Percentiles rank a stretch among this genome's conserved stretches.
Conservation (phyloP, 1,139 yeast species). For the Sugiyamaella novakii region DNA sequence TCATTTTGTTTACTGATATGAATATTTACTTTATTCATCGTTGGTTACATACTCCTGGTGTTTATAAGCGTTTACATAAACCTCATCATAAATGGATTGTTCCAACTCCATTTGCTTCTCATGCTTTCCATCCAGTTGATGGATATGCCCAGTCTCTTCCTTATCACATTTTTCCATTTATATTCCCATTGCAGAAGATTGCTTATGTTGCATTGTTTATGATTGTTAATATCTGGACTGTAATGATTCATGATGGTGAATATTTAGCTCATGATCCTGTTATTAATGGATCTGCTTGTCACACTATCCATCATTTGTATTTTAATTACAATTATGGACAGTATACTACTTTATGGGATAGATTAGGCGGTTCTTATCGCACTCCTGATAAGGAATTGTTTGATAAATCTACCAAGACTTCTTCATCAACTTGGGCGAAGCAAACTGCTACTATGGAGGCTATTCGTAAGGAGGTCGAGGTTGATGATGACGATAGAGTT, state of each 20-base stretch:
- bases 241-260: conserved; percentile 97
- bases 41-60: conserved; percentile 85
- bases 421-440: conserved; percentile 64
- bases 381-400: conserved; percentile 87
- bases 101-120: conserved; percentile 97
- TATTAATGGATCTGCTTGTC: conserved; percentile 97
- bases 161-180: conserved; percentile 84
- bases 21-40: conserved; percentile 91
- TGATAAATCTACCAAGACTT: conserved; percentile 61
- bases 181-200: conserved; percentile 89
- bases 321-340: conserved; percentile 98
- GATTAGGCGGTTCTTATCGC: conserved; percentile 91
- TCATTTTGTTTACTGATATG: conserved; percentile 89
- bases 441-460: conserved; percentile 79
- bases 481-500: conserved; percentile 63
- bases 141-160: conserved; percentile 93
- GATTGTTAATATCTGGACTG: conserved; percentile 96
- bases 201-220: conserved; percentile 79
- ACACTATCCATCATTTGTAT: conserved; percentile 92
- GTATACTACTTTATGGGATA: conserved; percentile 96
- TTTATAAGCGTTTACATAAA: conserved; percentile 85
- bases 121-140: conserved; percentile 98
- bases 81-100: conserved; percentile 99
- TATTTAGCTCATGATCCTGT: conserved; percentile 91
- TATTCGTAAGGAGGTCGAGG: conserved; percentile 80